phyloP scores from a whole-genome alignment of 106 monocot genomes.

The Dactylorhiza incarnata region DNA sequence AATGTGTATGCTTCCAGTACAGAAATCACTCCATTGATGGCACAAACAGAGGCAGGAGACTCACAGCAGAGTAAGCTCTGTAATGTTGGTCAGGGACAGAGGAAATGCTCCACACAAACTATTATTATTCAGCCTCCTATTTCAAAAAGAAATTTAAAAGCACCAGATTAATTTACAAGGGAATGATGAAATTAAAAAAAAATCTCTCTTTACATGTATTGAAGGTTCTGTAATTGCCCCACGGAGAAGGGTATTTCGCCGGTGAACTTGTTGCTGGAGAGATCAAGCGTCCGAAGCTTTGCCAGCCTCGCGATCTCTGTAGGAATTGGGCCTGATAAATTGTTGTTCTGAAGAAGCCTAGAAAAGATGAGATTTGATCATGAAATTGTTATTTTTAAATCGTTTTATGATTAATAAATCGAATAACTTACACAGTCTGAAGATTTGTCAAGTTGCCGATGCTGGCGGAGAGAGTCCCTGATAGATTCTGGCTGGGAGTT shows the following conservation, averaged over 20 bases:
- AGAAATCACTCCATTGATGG: not conserved
- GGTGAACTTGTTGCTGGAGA: slow-evolving; percentile 52
- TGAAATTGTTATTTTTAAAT: too few species aligned
- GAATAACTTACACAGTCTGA: slow-evolving; percentile 48
- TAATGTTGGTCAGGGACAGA: slow-evolving; percentile 29
- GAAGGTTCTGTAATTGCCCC: slow-evolving; percentile 57
- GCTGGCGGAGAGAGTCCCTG: slow-evolving; percentile 62
- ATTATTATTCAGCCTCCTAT: slow-evolving; percentile 71
- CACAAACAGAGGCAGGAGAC: slow-evolving; percentile 3
- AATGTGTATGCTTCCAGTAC: not conserved
- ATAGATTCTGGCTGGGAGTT: slow-evolving; percentile 62
- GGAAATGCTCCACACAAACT: slow-evolving; percentile 50
- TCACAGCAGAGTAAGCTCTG: slow-evolving; percentile 41
- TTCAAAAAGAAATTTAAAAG: not conserved
- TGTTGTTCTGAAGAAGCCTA: slow-evolving; percentile 57
- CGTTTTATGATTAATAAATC: not conserved
- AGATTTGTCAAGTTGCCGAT: slow-evolving; percentile 81
- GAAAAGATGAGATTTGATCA: not conserved
- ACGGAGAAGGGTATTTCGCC: slow-evolving; percentile 64
- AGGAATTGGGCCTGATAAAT: slow-evolving; percentile 41
- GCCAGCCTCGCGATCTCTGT: slow-evolving; percentile 35
- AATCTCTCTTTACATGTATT: slow-evolving; percentile 48
- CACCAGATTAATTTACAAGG: not conserved
- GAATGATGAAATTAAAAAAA: not conserved
- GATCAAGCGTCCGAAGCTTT: slow-evolving; percentile 37